Evolutionary conservation across 805 yeast species (phyloP), one percentile per base, ranked within the genome.

Genomic region (Cyberlindnera maritima): DNA sequence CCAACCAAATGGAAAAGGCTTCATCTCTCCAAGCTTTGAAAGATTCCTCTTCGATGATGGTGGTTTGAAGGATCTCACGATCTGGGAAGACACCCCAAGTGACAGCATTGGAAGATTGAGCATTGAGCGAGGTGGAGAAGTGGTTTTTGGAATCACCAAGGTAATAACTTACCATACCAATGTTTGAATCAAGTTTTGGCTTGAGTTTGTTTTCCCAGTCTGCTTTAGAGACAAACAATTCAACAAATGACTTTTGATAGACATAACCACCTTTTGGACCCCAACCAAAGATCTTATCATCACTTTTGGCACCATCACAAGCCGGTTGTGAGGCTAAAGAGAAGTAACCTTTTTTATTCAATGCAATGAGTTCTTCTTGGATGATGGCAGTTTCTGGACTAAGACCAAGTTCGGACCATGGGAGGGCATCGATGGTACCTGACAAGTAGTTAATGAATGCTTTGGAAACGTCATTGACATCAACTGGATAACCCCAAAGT

Each of bases 71-170:
- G 32, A 90, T 83, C 61, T 89, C 96, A 53, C 90, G 80, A 65
- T 84, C 84, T 8, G 96, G 96, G 75, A 94, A 92, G 3, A 87
- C 96, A 52, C 98, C 99, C 99, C 99, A 94, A 1, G 99, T 94
- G 9, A 94, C 95, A 23, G 94, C 96, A 53, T 83, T 85, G 37
- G 89, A 82, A 29, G 79, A 62, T 18, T 68, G 72, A 1, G 70
- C 62, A 1, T 72, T 71, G 60, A 84, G 67, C 56, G 85, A 89
- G 2, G 94, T 78, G 25, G 73, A 70, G 52, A 88, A 81, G 10
- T 66, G 58, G 1, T 83, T 84, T 8, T 67, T 57, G 10, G 79
- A 65, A 63, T 84, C 89, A 33, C 94, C 90, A 21, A 80, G 75
- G 63, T 85, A 92, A 66, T 82, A 92, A 18, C 91, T 84, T 15